Evolutionary conservation across 2,329 filamentous ascomycete species (phyloP), one percentile per base, ranked within the genome.

Genomic region (Ophiosphaerella narmari): DNA sequence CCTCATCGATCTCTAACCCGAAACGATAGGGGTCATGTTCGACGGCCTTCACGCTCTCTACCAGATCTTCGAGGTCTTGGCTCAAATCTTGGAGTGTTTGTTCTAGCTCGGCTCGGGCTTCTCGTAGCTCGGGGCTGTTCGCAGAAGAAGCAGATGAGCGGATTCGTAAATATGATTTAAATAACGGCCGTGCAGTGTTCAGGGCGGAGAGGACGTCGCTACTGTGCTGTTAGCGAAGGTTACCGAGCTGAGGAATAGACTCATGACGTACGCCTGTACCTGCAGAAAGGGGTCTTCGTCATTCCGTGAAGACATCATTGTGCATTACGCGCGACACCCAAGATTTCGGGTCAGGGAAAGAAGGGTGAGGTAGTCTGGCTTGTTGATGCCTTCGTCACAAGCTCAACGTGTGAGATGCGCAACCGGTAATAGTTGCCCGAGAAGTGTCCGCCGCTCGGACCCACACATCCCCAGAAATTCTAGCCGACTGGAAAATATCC

Each of bases 121-220:
- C 84, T 38, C 79, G 74, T 14, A 87, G 81, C 71, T 87, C 84
- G 34, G 70, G 70, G 14, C 90, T 92, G 37, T 81, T 80, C 12
- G 86, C 77, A 7, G 84, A 82, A 35, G 86, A 87, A 51, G 87
- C 84, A 23, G 96, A 87, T 39, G 91, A 94, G 68, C 91, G 90
- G 77, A 99, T 99, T 70, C 94, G 93, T 37, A 96, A 84, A 79
- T 96, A 99, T 13, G 92, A 97, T 57, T 89, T 87, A 80, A 97
- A 97, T 49, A 97, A 86, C 44, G 92, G 87, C 8, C 93, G 88
- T 45, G 90, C 89, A 12, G 85, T 85, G 59, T 88, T 83, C 57
- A 99, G 86, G 54, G 95, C 89, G 57, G 86, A 78, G 60, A 96
- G 86, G 61, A 97, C 90, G 77, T 99, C 94, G 76, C 91, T 96